Conservation (phyloP, 31 red algal genomes). For the Porphyra umbilicalis region DNA sequence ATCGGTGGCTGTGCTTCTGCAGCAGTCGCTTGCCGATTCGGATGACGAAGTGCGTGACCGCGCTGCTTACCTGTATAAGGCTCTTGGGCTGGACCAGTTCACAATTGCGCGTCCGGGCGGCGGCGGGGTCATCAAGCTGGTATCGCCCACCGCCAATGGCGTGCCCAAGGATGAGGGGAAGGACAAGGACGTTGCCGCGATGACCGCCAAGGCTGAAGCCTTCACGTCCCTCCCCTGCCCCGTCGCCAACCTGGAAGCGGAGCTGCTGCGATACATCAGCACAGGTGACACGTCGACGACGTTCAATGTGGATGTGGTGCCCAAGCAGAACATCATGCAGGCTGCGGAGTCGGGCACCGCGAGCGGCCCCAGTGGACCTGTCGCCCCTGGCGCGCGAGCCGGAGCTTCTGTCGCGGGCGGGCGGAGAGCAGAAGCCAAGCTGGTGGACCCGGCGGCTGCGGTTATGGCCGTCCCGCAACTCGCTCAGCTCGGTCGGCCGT, state of each 20-base stretch:
- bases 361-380: neutral
- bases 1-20: conserved; percentile 72
- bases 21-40: conserved; percentile 80
- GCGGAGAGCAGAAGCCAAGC: neutral
- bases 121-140: neutral
- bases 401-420: neutral
- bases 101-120: neutral
- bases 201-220: neutral
- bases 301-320: conserved; percentile 52
- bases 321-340: conserved; percentile 54
- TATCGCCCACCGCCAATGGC: neutral
- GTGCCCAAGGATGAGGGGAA: neutral
- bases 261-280: conserved; percentile 44
- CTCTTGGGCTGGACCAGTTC: conserved; percentile 52
- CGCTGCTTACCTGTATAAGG: conserved; percentile 65
- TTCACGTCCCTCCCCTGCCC: conserved; percentile 41
- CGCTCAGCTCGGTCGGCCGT: conserved; percentile 56
- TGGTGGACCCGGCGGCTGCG: conserved; percentile 35
- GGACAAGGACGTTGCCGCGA: neutral
- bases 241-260: conserved; percentile 60
- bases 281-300: conserved; percentile 29
- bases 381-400: neutral
- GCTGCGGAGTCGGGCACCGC: neutral
- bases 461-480: conserved; percentile 56
- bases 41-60: conserved; percentile 98